Evolutionary conservation across 2,329 filamentous ascomycete species (phyloP).

Genomic region (Fusarium succisae): DNA sequence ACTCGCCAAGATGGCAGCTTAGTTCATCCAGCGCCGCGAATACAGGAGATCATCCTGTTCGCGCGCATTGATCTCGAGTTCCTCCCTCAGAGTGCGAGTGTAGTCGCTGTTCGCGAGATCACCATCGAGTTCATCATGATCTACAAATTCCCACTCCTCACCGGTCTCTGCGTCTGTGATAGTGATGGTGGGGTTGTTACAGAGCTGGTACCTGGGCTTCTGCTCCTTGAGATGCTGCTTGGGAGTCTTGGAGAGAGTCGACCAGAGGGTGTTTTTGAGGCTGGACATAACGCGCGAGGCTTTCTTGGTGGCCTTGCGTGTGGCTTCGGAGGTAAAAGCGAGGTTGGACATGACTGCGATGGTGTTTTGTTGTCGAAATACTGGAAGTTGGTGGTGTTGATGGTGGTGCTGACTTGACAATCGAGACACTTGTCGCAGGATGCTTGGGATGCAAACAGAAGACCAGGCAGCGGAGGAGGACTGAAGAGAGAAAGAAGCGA

Average conservation of each 20-base stretch:
- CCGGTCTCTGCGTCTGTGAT: background rate
- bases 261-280: background rate
- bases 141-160: background rate
- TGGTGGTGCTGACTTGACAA: background rate
- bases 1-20: fast-evolving
- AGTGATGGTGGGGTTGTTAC: background rate
- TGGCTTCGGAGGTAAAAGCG: background rate
- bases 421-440: background rate
- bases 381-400: background rate
- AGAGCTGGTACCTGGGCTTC: background rate
- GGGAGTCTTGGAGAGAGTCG: background rate
- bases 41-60: background rate
- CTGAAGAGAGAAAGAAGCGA: background rate
- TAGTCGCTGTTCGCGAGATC: background rate
- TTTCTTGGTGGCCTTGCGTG: background rate
- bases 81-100: background rate
- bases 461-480: background rate
- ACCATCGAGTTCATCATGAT: background rate
- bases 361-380: no score
- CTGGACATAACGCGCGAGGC: background rate
- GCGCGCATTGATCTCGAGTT: background rate
- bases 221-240: background rate
- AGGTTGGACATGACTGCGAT: background rate
- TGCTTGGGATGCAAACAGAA: background rate
- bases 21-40: background rate